Conservation (phyloP, 148 eudicot genomes). For the Camellia granthamiana region DNA sequence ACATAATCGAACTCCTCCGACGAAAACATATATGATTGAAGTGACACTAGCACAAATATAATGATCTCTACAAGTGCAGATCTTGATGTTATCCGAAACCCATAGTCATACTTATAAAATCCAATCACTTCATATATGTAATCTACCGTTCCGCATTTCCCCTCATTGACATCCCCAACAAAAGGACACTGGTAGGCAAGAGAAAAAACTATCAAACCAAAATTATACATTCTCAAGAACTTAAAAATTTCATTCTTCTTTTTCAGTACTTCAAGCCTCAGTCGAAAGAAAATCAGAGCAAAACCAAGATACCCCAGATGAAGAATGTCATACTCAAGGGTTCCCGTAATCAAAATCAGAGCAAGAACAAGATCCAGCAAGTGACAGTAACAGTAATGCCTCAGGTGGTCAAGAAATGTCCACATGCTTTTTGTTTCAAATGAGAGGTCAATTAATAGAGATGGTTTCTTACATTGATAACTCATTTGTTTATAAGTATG, state of each 20-base stretch:
- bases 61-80: slow-evolving; percentile 92
- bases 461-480: slow-evolving; percentile 76
- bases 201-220: slow-evolving; percentile 76
- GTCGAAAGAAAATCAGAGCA: slow-evolving; percentile 82
- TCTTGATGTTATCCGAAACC: slow-evolving; percentile 90
- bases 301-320: slow-evolving; percentile 97
- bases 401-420: slow-evolving; percentile 88
- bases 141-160: slow-evolving; percentile 75
- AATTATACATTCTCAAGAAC: slow-evolving; percentile 86
- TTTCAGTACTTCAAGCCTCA: slow-evolving; percentile 78
- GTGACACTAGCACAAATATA: slow-evolving; percentile 80
- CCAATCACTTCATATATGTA: slow-evolving; percentile 90
- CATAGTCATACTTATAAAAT: slow-evolving; percentile 89
- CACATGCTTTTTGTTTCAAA: slow-evolving; percentile 97
- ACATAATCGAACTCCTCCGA: slow-evolving; percentile 89
- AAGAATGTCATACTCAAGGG: slow-evolving; percentile 87
- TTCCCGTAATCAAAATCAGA: slow-evolving; percentile 80
- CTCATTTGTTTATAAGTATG: slow-evolving; percentile 73
- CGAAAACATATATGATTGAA: slow-evolving; percentile 91
- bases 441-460: slow-evolving; percentile 93
- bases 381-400: slow-evolving; percentile 96
- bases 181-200: slow-evolving; percentile 96
- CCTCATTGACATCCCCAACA: slow-evolving; percentile 69
- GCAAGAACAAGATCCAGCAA: slow-evolving; percentile 91
- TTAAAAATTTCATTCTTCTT: slow-evolving; percentile 87